Base-by-base conservation (phyloP, 2,329 filamentous ascomycete species). In the Amylocarpus encephaloides region DNA sequence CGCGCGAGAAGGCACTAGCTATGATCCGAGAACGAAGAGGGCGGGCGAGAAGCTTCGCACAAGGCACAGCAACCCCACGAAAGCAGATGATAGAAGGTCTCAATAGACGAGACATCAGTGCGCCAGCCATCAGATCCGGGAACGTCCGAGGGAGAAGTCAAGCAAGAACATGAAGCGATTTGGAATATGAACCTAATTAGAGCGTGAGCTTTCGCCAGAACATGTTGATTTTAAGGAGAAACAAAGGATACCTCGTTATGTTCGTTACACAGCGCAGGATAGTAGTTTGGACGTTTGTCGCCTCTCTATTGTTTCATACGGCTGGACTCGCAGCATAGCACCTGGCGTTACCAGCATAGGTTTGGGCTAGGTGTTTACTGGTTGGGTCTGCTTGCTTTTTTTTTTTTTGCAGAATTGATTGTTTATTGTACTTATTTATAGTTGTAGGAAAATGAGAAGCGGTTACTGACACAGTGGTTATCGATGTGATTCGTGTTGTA, bases 11-110 rank as follows among this genome's bases (percentile, higher is more conserved):
- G 66, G 86, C 86, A 3, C 75, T 92, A 13, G 84, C 84, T 49
- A 81, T 84, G 64, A 91, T 92, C 58, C 77, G 82, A 47, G 83
- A 88, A 68, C 75, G 87, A 26, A 72, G 87, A 47, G 85, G 85
- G 6, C 73, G 87, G 41, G 85, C 86, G 50, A 76, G 81, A 58
- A 88, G 83, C 65, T 78, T 85, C 50, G 81, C 82, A 4, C 75
- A 80, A 46, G 80, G 79, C 2, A 76, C 79, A 5, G 71, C 76
- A 52, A 85, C 83, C 36, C 81, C 81, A 9, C 71, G 73, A 54
- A 80, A 77, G 45, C 57, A 62, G 26, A 64, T 64, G 59, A 51
- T 62, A 9, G 61, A 62, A 39, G 57, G 57, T 9, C 52, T 39
- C 19, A 46, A 15, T 9, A 52, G 64, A 44, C 51, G 63, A 47